Percentiles rank a stretch among this genome's conserved stretches.
phyloP scores from a whole-genome alignment of 176 grass and related monocot genomes.

The maize (Zea mays) region DNA sequence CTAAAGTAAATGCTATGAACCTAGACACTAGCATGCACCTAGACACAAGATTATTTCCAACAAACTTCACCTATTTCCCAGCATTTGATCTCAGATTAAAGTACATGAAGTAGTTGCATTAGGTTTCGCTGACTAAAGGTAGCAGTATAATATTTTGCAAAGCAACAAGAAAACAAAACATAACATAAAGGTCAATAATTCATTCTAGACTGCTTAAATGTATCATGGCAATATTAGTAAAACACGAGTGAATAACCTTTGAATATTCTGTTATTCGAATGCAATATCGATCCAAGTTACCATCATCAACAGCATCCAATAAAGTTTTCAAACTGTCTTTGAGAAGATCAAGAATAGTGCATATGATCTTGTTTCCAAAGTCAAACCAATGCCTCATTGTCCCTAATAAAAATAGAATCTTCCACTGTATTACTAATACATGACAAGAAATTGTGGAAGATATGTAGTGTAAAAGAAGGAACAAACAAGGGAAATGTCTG shows the following conservation, averaged over 20 bases:
- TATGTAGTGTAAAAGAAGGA: slow-evolving; percentile 14
- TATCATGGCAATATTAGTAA: slow-evolving; percentile 20
- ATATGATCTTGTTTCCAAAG: slow-evolving; percentile 36
- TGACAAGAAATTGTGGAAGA: neutral
- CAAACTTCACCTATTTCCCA: neutral
- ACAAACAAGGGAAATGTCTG: neutral
- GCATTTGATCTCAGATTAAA: slow-evolving; percentile 2
- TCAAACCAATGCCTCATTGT: slow-evolving; percentile 40
- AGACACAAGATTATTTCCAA: too few relatives aligned
- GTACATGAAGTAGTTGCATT: slow-evolving; percentile 20
- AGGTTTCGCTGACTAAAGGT: neutral
- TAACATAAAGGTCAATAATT: neutral
- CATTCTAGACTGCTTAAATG: slow-evolving; percentile 8
- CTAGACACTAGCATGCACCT: too few relatives aligned
- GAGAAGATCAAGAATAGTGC: slow-evolving; percentile 49
- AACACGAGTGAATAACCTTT: slow-evolving; percentile 39
- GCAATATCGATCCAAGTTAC: slow-evolving; percentile 44
- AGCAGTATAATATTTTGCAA: neutral
- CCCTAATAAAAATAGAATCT: slow-evolving; percentile 39
- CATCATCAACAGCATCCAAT: slow-evolving; percentile 35
- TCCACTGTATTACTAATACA: neutral
- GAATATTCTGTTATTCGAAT: slow-evolving; percentile 62
- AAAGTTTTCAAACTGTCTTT: slow-evolving; percentile 44
- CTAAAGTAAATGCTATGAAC: too few relatives aligned
- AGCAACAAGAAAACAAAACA: neutral